phyloP scores from a whole-genome alignment of 1,139 yeast genomes.

The Zygosaccharomyces pseudobailii region DNA sequence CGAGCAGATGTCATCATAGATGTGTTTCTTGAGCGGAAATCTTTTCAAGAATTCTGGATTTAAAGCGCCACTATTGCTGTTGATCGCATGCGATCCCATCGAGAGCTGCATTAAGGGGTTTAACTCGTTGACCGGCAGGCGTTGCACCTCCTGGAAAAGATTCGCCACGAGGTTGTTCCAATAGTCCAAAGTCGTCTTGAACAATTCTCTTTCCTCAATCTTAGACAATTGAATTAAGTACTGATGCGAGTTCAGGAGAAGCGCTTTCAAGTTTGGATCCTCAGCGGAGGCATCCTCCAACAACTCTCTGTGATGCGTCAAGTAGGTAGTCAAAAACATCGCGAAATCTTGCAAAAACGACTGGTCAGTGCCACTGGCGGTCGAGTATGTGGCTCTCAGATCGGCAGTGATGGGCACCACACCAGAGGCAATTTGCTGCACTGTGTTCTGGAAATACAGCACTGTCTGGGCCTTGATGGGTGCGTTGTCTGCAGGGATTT shows the following conservation, averaged over 20 bases:
- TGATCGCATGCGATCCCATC: constrained; percentile 46
- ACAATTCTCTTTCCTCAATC: constrained; percentile 92
- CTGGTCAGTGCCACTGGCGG: constrained; percentile 80
- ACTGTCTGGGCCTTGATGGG: constrained; percentile 47
- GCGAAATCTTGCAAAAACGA: constrained; percentile 94
- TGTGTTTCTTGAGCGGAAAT: constrained; percentile 81
- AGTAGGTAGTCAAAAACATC: constrained; percentile 82
- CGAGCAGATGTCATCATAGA: constrained; percentile 68
- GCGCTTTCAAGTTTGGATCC: constrained; percentile 51
- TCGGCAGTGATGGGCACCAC: constrained; percentile 76
- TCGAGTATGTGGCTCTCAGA: constrained; percentile 64
- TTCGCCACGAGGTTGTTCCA: constrained; percentile 83
- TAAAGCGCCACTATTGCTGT: constrained; percentile 72
- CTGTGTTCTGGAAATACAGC: constrained; percentile 63
- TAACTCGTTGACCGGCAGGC: constrained; percentile 64
- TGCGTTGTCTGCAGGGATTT: constrained; percentile 57
- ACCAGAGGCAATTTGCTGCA: constrained; percentile 59
- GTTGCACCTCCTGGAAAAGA: constrained; percentile 80
- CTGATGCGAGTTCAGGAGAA: constrained; percentile 66
- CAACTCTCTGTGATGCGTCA: constrained; percentile 68
- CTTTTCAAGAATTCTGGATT: constrained; percentile 73
- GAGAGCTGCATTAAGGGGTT: constrained; percentile 70
- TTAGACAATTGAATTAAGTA: constrained; percentile 81
- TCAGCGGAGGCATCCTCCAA: constrained; percentile 48
- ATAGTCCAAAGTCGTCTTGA: constrained; percentile 91